These are phyloP conservation scores for Saccharum spontaneum DNA, from an alignment of 176 grass and related monocot genomes.

Conservation along the genomic window DNA sequence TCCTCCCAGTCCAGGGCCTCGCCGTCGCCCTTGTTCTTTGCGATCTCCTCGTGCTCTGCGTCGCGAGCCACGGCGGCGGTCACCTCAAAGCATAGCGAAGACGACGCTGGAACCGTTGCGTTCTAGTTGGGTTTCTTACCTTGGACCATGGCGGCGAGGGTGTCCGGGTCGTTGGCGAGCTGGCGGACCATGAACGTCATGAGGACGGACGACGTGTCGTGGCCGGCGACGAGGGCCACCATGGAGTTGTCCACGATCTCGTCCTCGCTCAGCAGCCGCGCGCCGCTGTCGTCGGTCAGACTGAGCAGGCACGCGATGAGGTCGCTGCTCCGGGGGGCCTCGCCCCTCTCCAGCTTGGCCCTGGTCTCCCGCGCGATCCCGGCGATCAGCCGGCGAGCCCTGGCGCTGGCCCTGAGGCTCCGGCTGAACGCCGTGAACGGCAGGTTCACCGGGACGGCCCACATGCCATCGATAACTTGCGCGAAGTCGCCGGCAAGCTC, in stretches of 20 bases:
- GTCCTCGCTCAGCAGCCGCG: constrained; percentile 34
- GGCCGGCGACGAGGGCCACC: constrained; percentile 31
- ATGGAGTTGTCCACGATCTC: constrained; percentile 59
- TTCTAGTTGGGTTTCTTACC: background rate
- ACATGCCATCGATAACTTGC: constrained; percentile 5
- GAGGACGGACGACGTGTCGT: constrained; percentile 55
- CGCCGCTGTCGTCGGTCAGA: background rate
- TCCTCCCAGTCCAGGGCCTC: constrained; percentile 50
- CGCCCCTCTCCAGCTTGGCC: constrained; percentile 8
- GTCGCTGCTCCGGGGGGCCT: constrained; percentile 20
- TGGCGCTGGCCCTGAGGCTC: constrained; percentile 26
- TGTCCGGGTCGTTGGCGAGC: constrained; percentile 42
- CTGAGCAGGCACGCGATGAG: constrained; percentile 46
- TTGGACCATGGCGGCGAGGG: constrained; percentile 30
- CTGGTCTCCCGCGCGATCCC: background rate
- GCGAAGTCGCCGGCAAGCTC: constrained; percentile 24
- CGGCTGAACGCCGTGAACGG: constrained; percentile 44
- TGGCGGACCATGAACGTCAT: constrained; percentile 61
- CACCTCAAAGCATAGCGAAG: background rate
- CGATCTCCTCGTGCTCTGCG: constrained; percentile 49
- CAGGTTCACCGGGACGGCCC: constrained; percentile 38
- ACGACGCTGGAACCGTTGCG: background rate
- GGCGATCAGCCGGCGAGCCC: background rate
- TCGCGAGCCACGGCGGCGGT: background rate
- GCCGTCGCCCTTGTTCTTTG: constrained; percentile 15